Evolutionary conservation across 768 basidiomycete species (phyloP).

Genomic region (Saitozyma sp.): DNA sequence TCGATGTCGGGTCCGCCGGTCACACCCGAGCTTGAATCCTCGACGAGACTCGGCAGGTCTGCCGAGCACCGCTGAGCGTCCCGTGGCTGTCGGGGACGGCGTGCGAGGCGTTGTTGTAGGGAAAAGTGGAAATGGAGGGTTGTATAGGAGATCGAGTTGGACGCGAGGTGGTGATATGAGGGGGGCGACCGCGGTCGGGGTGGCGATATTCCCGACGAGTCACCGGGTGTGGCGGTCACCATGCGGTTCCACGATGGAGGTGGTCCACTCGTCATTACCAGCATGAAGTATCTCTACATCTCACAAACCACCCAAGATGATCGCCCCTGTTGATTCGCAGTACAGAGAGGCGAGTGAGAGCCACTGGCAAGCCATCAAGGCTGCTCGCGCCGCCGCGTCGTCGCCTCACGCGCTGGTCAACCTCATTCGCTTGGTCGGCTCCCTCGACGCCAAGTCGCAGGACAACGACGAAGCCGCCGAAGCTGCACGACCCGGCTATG

Average conservation of each 20-base stretch:
- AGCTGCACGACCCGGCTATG: background rate
- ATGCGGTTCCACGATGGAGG: too few relatives aligned
- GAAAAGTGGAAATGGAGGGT: constrained; percentile 1
- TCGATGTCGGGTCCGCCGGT: background rate
- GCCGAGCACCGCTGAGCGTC: background rate
- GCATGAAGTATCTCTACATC: too few relatives aligned
- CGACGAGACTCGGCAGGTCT: background rate
- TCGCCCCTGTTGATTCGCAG: background rate
- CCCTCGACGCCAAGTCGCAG: constrained; percentile 23
- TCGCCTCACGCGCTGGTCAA: constrained; percentile 44
- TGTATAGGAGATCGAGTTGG: constrained; percentile 1
- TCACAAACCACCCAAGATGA: background rate
- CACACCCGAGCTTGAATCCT: too few relatives aligned
- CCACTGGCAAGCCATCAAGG: constrained; percentile 13
- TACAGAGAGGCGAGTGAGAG: background rate
- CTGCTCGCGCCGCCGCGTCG: constrained; percentile 28
- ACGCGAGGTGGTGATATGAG: background rate
- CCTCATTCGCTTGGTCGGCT: constrained; percentile 34
- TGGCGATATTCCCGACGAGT: too few relatives aligned
- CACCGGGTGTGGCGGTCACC: too few relatives aligned
- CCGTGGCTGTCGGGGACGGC: background rate
- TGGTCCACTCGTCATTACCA: too few relatives aligned
- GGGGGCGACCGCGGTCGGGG: too few relatives aligned
- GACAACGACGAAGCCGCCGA: constrained; percentile 21
- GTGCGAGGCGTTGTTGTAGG: constrained; percentile 1